phyloP scores from a whole-genome alignment of 179 eudicot species.

The Silene vulgaris region DNA sequence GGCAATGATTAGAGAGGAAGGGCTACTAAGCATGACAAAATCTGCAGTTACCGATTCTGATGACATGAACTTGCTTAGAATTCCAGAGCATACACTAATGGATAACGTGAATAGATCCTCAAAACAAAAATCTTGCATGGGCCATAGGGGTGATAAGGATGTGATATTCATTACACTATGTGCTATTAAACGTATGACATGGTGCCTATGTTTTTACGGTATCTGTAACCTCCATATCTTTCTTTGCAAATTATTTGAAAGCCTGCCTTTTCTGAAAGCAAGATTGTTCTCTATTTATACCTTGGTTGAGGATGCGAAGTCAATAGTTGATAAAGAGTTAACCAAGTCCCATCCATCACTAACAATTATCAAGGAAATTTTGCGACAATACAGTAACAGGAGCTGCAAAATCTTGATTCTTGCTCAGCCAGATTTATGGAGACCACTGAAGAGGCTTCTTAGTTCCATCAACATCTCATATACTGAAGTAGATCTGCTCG shows the following conservation, averaged over 20 bases:
- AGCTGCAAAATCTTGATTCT: constrained; percentile 43
- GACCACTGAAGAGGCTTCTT: constrained; percentile 44
- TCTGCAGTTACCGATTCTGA: constrained; percentile 23
- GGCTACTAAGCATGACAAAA: constrained; percentile 24
- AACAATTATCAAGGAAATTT: constrained; percentile 38
- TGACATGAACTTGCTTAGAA: constrained; percentile 34
- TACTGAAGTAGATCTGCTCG: constrained; percentile 24
- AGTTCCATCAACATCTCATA: constrained; percentile 40
- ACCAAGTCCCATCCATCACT: constrained; percentile 54
- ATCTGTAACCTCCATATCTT: constrained; percentile 41
- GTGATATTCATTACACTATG: constrained; percentile 35
- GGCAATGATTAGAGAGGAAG: constrained; percentile 34
- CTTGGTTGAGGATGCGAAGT: constrained; percentile 41
- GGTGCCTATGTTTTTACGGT: constrained; percentile 61
- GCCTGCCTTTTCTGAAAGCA: constrained; percentile 30
- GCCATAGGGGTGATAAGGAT: constrained; percentile 26
- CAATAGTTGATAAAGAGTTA: constrained; percentile 40
- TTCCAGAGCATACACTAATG: constrained; percentile 47
- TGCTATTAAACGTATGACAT: constrained; percentile 64
- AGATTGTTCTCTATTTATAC: constrained; percentile 38
- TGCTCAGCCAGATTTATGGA: constrained; percentile 58
- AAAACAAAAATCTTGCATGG: constrained; percentile 20
- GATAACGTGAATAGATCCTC: constrained; percentile 30
- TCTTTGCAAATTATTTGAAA: constrained; percentile 34
- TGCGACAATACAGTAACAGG: constrained; percentile 31